Evolutionary conservation across 2,329 filamentous ascomycete genomes (phyloP), one percentile per base, ranked within the genome.

Genomic region (Pseudogymnoascus sp.): DNA sequence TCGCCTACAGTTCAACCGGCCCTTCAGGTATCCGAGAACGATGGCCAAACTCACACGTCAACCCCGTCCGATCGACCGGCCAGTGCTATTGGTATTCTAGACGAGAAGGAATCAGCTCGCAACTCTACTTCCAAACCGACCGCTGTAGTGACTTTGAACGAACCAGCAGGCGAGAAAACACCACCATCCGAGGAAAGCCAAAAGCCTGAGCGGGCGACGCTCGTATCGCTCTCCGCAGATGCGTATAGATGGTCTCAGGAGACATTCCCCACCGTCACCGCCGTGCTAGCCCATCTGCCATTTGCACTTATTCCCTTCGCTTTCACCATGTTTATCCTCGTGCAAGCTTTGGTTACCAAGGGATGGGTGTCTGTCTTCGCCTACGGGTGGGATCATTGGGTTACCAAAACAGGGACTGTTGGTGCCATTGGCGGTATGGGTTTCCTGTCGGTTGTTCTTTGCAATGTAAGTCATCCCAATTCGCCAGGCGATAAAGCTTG

Each of bases 351-450:
- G 1, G 87, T 88, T 0, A 89, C 84, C 0, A 90, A 88, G 64
- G 87, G 88, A 9, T 90, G 88, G 88, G 83, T 90, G 0, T 79
- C 81, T 0, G 85, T 90, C 0, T 90, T 90, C 66, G 87, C 87
- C 0, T 78, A 88, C 58, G 87, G 87, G 1, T 90, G 87, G 87
- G 81, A 88, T 62, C 82, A 87, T 58, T 90, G 87, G 87, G 86
- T 89, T 0, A 73, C 77, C 8, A 86, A 81, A 69, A 90, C 87
- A 0, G 87, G 87, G 0, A 87, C 84, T 0, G 74, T 90, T 0
- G 87, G 87, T 1, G 81, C 81, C 1, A 80, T 90, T 34, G 86
- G 85, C 1, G 87, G 87, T 6, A 90, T 90, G 87, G 87, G 80
- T 0, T 89, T 91, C 60, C 72, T 90, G 0, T 87, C 85, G 0